phyloP scores from a whole-genome alignment of 1,284 basidiomycete genomes.

The Cystobasidium slooffiae region DNA sequence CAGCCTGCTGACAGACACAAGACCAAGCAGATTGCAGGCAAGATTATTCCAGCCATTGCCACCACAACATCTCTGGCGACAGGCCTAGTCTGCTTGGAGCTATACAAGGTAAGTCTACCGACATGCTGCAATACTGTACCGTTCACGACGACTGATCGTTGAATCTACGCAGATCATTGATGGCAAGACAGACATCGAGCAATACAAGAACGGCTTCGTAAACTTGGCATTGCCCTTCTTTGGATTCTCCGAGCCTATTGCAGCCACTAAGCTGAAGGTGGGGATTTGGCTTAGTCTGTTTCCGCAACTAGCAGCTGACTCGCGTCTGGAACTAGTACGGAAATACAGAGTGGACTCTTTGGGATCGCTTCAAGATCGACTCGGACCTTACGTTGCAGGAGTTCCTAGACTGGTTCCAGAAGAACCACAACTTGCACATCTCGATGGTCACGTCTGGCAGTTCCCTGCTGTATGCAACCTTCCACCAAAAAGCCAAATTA shows the following conservation, averaged over 20 bases:
- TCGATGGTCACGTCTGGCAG: conserved; percentile 97
- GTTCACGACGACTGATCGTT: not conserved
- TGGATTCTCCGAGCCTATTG: conserved; percentile 97
- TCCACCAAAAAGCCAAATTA: conserved; percentile 87
- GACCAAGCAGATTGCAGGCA: conserved; percentile 98
- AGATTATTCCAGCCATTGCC: conserved; percentile 99
- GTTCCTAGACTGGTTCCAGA: conserved; percentile 82
- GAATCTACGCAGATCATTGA: conserved; percentile 77
- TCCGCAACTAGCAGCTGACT: not conserved
- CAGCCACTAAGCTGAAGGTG: conserved; percentile 80
- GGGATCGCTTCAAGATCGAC: conserved; percentile 95
- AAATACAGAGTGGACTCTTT: conserved; percentile 91
- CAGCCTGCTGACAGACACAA: conserved; percentile 84
- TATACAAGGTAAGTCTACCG: conserved; percentile 77
- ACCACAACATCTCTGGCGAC: conserved; percentile 96
- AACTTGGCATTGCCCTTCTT: conserved; percentile 99
- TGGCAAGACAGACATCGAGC: conserved; percentile 86
- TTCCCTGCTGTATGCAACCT: conserved; percentile 96
- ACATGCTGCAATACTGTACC: not conserved
- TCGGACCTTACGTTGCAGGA: conserved; percentile 87
- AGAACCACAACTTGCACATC: conserved; percentile 82
- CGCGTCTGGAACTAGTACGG: conserved; percentile 65
- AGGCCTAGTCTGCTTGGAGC: conserved; percentile 91
- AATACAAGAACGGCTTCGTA: conserved; percentile 98
- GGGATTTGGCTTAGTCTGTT: conserved; percentile 41